Conservation (phyloP, 805 yeast genomes). For the Kazachstania viticola region DNA sequence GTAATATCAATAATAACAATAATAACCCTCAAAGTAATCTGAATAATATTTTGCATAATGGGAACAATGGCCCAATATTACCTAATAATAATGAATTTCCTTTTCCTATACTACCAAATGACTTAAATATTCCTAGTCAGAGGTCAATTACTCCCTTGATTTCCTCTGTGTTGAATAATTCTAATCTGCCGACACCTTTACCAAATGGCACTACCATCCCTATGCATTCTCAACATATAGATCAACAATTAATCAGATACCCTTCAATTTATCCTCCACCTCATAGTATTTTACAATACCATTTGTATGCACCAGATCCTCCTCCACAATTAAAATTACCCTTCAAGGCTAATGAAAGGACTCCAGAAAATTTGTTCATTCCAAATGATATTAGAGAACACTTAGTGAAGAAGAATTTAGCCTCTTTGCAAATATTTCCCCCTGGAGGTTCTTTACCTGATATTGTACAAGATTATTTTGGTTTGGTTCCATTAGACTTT, state of each 20-base stretch:
- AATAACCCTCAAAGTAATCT: no score
- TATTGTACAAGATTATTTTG: slow-evolving; percentile 70
- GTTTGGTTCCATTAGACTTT: slow-evolving; percentile 69
- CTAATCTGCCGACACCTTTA: no score
- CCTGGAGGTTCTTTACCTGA: slow-evolving; percentile 45
- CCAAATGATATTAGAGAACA: slow-evolving; percentile 61
- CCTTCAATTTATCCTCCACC: slow-evolving; percentile 30
- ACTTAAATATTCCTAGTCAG: no score
- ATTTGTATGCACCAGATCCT: slow-evolving; percentile 82
- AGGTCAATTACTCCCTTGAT: no score
- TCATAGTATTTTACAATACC: slow-evolving; percentile 50
- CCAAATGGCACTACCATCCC: no score
- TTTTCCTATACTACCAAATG: no score
- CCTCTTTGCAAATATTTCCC: slow-evolving; percentile 55
- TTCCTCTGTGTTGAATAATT: no score
- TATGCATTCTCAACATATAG: no score
- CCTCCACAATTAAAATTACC: slow-evolving; percentile 57
- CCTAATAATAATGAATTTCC: no score
- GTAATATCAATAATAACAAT: no score
- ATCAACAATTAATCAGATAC: slow-evolving; percentile 12
- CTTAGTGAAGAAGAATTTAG: slow-evolving; percentile 65
- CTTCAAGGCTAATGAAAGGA: slow-evolving; percentile 59
- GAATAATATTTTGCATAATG: no score
- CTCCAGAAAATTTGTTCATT: slow-evolving; percentile 57
- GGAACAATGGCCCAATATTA: no score